Conservation (phyloP, 805 yeast genomes). For the Pichia deserticola region DNA sequence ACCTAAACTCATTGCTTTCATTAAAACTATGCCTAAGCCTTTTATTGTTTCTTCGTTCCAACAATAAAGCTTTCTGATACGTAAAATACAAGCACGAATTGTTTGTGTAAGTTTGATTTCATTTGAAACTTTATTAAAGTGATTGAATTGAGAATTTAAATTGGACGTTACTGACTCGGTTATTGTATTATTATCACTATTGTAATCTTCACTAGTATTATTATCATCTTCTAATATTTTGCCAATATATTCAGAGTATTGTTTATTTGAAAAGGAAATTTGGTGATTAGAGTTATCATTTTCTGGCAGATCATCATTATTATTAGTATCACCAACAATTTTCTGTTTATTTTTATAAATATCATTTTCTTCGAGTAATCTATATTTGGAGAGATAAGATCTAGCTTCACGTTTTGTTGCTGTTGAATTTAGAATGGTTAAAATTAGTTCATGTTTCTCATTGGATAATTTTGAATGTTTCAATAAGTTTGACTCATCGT, state of each 20-base stretch:
- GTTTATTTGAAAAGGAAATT: constrained; percentile 17
- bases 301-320: background rate
- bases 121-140: constrained; percentile 5
- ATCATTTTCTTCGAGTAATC: constrained; percentile 31
- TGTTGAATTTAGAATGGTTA: constrained; percentile 79
- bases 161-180: background rate
- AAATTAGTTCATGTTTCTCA: constrained; percentile 61
- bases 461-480: constrained; percentile 29
- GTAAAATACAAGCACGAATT: constrained; percentile 49
- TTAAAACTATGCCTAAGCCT: constrained; percentile 5
- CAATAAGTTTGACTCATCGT: constrained; percentile 19
- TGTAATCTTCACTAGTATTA: background rate
- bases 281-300: too few relatives aligned
- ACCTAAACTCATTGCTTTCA: constrained; percentile 34
- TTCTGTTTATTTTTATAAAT: constrained; percentile 22
- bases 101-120: constrained; percentile 30
- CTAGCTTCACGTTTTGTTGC: constrained; percentile 92
- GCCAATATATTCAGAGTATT: constrained; percentile 30
- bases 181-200: too few relatives aligned
- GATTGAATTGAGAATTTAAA: constrained; percentile 2
- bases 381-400: constrained; percentile 69
- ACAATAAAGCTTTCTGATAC: constrained; percentile 35
- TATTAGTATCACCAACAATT: constrained; percentile 7
- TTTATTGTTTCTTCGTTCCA: constrained; percentile 5
- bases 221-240: constrained; percentile 12